Evolutionary conservation across 2,329 filamentous ascomycete species (phyloP), one percentile per base, ranked within the genome.

Genomic region (Bisporella sp.): DNA sequence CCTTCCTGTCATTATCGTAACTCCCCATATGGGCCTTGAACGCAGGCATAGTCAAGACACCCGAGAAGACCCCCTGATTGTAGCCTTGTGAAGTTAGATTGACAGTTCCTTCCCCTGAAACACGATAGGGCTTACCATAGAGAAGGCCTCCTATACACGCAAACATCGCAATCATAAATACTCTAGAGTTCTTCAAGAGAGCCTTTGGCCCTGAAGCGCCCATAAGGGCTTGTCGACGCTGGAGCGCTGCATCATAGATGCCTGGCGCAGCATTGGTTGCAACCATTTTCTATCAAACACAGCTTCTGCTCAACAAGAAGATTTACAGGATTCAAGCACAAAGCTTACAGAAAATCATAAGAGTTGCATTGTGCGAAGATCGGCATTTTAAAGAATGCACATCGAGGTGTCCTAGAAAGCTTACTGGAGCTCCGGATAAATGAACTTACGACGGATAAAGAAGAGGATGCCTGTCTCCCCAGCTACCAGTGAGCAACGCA

Each of bases 61-160:
- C 85, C n/a, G 79, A 80, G 68, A 88, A 87, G 68, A 88, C 84
- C 58, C 85, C 86, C 64, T 88, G 83, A 62, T 89, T 88, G 68
- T 88, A 89, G 21, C 86, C 59, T 61, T 32, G 9, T 3, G 30
- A 13, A 33, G 84, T 64, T 8, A 44, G 31, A 21, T 2, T 29
- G 21, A 21, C 21, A 21, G 21, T 21, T 21, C 21, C 21, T 37
- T 12, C 11, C 12, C 33, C 4, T 12, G 12, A 6, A 13, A 32
- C 32, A n/a, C 12, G n/a, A 37, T 31, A 30, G 31, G 8, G 2
- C 12, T 9, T 11, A 65, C 62, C 61, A 53, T 62, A 81, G 1
- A 81, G 67, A 2, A 81, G 69, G 47, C 80, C 79, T 21, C 81
- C 81, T 41, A 84, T 78, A 53, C 79, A 83, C 5, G 80, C 79